Conservation (phyloP, 2,329 filamentous ascomycete species). For the Clonostachys rhizophaga region DNA sequence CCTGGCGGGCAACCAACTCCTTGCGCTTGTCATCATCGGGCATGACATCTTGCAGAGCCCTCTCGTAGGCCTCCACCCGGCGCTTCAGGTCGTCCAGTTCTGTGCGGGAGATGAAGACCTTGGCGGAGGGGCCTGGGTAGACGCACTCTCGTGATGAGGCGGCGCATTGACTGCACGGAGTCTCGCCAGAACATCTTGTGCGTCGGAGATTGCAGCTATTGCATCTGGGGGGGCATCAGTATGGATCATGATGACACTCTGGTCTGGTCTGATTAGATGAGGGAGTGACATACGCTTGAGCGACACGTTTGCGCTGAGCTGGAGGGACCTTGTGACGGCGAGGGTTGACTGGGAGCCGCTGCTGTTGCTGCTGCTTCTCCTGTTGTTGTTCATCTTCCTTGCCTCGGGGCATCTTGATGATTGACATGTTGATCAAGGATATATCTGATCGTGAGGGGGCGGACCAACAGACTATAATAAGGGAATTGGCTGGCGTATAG, state of each 20-base stretch:
- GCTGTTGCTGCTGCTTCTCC: conserved; percentile 10
- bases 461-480: too few species aligned
- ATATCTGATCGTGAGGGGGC: too few species aligned
- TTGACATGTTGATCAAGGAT: background rate
- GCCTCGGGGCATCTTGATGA: background rate
- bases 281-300: conserved; percentile 36
- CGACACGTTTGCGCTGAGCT: conserved; percentile 41
- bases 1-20: conserved; percentile 18
- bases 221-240: conserved; percentile 28
- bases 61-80: conserved; percentile 32
- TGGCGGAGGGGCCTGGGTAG: conserved; percentile 38
- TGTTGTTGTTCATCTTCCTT: conserved; percentile 17
- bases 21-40: conserved; percentile 26
- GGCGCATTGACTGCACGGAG: conserved; percentile 40
- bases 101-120: conserved; percentile 31
- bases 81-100: conserved; percentile 34
- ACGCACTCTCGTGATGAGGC: conserved; percentile 36
- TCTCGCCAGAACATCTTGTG: conserved; percentile 45
- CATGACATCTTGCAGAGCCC: conserved; percentile 26
- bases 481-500: too few species aligned
- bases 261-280: background rate
- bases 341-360: conserved; percentile 44
- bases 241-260: background rate
- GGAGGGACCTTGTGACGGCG: conserved; percentile 40
- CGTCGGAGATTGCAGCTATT: conserved; percentile 48